Evolutionary conservation across 2,329 filamentous ascomycete genomes (phyloP).

Genomic region (Samsoniella hepiali): DNA sequence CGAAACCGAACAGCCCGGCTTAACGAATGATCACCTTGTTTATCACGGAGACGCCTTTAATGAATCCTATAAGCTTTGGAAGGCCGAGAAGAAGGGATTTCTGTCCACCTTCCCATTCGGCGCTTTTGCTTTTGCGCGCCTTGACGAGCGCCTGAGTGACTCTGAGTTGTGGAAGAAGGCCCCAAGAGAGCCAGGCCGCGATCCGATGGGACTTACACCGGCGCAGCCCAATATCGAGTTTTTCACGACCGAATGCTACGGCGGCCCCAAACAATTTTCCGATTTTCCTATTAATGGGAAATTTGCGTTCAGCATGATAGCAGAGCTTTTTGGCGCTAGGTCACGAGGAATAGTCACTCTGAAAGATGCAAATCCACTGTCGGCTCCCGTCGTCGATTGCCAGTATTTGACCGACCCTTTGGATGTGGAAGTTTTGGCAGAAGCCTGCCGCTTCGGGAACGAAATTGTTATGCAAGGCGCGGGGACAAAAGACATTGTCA

Average conservation of each 20-base stretch:
- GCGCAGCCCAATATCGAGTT: conserved; percentile 60
- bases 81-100: conserved; percentile 55
- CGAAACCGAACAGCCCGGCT: conserved; percentile 47
- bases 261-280: conserved; percentile 55
- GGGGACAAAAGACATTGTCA: conserved; percentile 56
- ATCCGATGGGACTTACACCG: conserved; percentile 59
- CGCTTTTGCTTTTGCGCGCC: conserved; percentile 57
- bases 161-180: conserved; percentile 53
- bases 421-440: conserved; percentile 56
- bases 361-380: conserved; percentile 43
- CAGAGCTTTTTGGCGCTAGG: conserved; percentile 55
- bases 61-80: conserved; percentile 52
- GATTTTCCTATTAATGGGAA: conserved; percentile 51
- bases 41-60: conserved; percentile 52
- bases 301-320: conserved; percentile 56
- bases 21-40: conserved; percentile 53
- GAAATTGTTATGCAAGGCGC: conserved; percentile 57
- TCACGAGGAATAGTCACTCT: conserved; percentile 55
- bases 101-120: conserved; percentile 62
- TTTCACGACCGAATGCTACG: conserved; percentile 61
- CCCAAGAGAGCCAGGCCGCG: conserved; percentile 46
- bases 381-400: conserved; percentile 56
- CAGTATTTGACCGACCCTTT: conserved; percentile 56
- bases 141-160: conserved; percentile 56
- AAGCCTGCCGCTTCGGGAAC: conserved; percentile 57